phyloP scores from a whole-genome alignment of 768 basidiomycete species.

The Dentipellis sp. region DNA sequence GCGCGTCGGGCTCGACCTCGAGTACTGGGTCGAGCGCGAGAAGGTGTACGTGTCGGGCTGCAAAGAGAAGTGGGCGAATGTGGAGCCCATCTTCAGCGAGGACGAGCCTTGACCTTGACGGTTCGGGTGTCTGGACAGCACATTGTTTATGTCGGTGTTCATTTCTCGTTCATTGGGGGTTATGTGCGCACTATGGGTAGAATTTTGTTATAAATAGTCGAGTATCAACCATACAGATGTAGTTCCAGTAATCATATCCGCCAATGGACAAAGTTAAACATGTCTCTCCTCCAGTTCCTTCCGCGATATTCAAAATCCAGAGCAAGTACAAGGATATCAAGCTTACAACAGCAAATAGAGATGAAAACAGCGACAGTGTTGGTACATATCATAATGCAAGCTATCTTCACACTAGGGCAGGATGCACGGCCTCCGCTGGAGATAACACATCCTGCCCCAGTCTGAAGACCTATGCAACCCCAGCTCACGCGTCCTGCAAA shows the following conservation, averaged over 20 bases:
- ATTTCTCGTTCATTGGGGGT: not conserved
- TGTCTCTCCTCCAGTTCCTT: too few relatives aligned
- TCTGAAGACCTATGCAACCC: conserved; percentile 20
- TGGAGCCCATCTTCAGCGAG: conserved; percentile 78
- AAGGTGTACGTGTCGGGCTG: conserved; percentile 37
- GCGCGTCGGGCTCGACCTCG: conserved; percentile 40
- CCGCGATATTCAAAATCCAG: too few relatives aligned
- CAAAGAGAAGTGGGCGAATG: conserved; percentile 49
- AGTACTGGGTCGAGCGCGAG: conserved; percentile 83
- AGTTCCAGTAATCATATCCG: not conserved
- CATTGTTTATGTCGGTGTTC: conserved; percentile 27
- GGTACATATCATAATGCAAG: not conserved
- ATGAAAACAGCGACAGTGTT: conserved; percentile 14
- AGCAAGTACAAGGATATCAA: too few relatives aligned
- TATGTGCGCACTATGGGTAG: not conserved
- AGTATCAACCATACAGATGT: not conserved
- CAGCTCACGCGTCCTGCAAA: not conserved
- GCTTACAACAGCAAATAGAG: too few relatives aligned
- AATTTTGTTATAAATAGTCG: not conserved
- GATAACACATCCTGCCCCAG: conserved; percentile 19
- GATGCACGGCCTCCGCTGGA: not conserved
- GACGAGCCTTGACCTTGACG: conserved; percentile 30
- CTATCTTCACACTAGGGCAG: conserved; percentile 14
- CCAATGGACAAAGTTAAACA: not conserved
- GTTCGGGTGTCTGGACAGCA: conserved; percentile 42